Percentiles rank a stretch among this genome's conserved stretches.
Conservation (phyloP, 495 filamentous ascomycete species). For the Cercophora newfieldiana region DNA sequence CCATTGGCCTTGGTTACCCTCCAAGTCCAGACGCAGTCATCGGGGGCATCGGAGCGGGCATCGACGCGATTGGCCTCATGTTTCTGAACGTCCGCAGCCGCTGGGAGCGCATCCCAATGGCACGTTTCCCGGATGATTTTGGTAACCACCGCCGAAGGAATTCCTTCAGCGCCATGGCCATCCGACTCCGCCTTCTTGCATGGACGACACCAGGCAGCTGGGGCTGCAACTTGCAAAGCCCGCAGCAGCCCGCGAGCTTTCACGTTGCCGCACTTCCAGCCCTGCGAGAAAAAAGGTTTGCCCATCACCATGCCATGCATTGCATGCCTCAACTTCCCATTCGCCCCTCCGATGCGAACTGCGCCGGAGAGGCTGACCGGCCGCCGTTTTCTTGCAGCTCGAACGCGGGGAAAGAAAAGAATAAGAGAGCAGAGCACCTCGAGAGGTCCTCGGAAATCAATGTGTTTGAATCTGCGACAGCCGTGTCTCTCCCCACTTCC, state of each 20-base stretch:
- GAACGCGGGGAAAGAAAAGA: neutral
- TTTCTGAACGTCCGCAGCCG: neutral
- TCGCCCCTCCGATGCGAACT: neutral
- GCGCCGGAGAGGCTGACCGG: neutral
- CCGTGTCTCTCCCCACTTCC: neutral
- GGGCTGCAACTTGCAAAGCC: neutral
- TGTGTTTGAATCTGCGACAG: neutral
- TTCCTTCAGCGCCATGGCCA: neutral
- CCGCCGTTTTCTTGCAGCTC: neutral
- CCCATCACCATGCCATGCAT: neutral
- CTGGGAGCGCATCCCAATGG: neutral
- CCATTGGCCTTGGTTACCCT: neutral
- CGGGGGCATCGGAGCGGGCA: neutral
- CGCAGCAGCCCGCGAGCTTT: too few species aligned
- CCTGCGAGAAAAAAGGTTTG: neutral
- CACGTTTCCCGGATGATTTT: neutral
- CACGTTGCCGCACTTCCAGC: neutral
- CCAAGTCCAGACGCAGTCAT: neutral
- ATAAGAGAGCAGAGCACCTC: neutral
- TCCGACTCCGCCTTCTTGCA: neutral
- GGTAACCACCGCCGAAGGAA: neutral
- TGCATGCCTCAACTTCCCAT: neutral
- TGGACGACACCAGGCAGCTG: neutral
- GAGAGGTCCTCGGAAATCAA: neutral
- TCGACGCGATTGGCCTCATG: neutral